These are phyloP conservation scores for Colletotrichum endophyticum DNA, from an alignment of 2,329 filamentous ascomycete species.

Conservation along the genomic window DNA sequence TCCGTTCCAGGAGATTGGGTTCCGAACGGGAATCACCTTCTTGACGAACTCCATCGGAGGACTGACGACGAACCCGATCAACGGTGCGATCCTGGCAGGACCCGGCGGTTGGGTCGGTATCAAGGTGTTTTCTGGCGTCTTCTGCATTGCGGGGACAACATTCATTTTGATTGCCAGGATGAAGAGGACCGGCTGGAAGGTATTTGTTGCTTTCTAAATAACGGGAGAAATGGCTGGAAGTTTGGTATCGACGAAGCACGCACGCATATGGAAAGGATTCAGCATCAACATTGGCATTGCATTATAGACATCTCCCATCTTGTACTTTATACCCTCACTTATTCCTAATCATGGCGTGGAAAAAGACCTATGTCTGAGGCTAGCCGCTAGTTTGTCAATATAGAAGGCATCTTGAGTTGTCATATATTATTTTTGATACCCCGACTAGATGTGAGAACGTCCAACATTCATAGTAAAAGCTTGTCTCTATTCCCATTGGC, in stretches of 20 bases:
- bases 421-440: background rate
- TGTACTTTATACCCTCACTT: background rate
- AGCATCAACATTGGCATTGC: background rate
- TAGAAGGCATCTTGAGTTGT: background rate
- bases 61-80: conserved; percentile 62
- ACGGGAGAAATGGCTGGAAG: background rate
- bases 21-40: conserved; percentile 51
- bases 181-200: conserved; percentile 28
- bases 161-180: conserved; percentile 28
- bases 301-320: background rate
- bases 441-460: background rate
- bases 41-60: conserved; percentile 60
- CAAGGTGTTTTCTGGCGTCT: conserved; percentile 40
- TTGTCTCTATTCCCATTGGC: background rate
- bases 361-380: background rate
- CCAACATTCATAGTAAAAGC: accelerated
- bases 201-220: conserved; percentile 27
- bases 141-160: conserved; percentile 33
- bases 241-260: background rate
- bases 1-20: conserved; percentile 58
- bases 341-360: background rate
- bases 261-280: background rate
- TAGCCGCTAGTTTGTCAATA: background rate
- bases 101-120: conserved; percentile 35
- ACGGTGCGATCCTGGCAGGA: conserved; percentile 45